Conservation (phyloP, 768 basidiomycete genomes). For the Termitomyces sp. region DNA sequence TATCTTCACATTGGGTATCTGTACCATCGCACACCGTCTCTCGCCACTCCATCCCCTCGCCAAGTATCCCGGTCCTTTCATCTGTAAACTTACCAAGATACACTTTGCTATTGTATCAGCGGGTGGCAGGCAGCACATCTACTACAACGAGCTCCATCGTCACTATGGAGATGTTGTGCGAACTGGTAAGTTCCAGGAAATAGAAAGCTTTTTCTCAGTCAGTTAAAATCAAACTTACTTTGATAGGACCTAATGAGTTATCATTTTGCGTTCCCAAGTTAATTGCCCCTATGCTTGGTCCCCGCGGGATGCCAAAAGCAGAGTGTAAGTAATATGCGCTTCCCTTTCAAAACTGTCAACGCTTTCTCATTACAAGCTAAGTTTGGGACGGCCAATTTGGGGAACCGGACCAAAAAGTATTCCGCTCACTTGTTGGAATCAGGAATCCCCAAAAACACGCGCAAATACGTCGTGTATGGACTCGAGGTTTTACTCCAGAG, state of each 20-base stretch:
- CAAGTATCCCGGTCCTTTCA: conserved; percentile 42
- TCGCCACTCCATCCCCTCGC: conserved; percentile 48
- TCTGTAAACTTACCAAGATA: conserved; percentile 36
- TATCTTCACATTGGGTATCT: background rate
- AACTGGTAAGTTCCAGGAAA: conserved; percentile 35
- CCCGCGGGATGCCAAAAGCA: conserved; percentile 39
- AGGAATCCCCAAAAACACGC: conserved; percentile 29
- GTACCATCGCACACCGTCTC: conserved; percentile 31
- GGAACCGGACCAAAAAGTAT: conserved; percentile 11
- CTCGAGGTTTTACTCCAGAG: conserved; percentile 30
- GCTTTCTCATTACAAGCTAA: conserved; percentile 2
- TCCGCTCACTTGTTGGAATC: conserved; percentile 25
- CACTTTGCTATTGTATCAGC: conserved; percentile 27
- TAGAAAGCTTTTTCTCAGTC: background rate
- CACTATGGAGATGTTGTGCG: conserved; percentile 53
- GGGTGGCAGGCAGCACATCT: conserved; percentile 39
- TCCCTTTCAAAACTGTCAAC: conserved; percentile 12
- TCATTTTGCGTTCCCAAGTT: conserved; percentile 32
- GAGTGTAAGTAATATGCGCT: conserved; percentile 4
- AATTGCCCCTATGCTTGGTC: conserved; percentile 31
- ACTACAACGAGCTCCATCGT: conserved; percentile 41
- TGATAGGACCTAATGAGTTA: conserved; percentile 42
- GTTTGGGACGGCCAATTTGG: conserved; percentile 32
- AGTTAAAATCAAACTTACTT: background rate
- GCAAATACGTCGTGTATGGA: conserved; percentile 36